Conservation (phyloP, 768 basidiomycete genomes). For the Tylopilus plumbeoviolaceoides region DNA sequence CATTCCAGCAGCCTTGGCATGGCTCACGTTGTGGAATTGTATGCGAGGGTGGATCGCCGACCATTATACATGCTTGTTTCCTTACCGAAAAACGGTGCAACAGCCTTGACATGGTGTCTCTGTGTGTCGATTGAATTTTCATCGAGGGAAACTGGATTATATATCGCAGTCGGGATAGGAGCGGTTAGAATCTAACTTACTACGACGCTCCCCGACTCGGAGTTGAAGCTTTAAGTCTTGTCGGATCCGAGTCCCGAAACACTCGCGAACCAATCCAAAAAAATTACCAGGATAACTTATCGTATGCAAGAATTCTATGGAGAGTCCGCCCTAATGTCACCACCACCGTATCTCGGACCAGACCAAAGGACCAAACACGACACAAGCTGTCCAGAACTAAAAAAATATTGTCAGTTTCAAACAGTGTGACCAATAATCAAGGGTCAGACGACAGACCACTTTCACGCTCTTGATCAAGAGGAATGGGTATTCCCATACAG, state of each 20-base stretch:
- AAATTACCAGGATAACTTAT: slow-evolving; percentile 10
- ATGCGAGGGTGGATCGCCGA: too few relatives aligned
- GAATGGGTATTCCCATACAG: slow-evolving; percentile 62
- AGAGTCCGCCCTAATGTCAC: slow-evolving; percentile 20
- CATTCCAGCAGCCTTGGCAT: not conserved
- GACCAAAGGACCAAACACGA: slow-evolving; percentile 85
- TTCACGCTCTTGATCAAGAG: slow-evolving; percentile 56
- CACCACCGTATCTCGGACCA: slow-evolving; percentile 87
- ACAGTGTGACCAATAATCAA: not conserved
- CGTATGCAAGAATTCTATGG: not conserved
- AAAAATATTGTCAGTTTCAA: not conserved
- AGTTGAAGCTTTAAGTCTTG: too few relatives aligned
- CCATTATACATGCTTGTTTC: too few relatives aligned
- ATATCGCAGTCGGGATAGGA: too few relatives aligned
- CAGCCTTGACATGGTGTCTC: too few relatives aligned
- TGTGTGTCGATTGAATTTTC: too few relatives aligned
- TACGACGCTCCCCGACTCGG: too few relatives aligned
- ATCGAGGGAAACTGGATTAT: not conserved
- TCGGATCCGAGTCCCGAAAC: not conserved
- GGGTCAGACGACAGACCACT: slow-evolving; percentile 56
- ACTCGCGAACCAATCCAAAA: not conserved
- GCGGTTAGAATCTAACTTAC: too few relatives aligned
- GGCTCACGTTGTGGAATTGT: too few relatives aligned
- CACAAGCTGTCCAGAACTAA: slow-evolving; percentile 85
- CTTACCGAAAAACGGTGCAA: too few relatives aligned